Conservation (phyloP, 1,139 yeast species). For the Yamadazyma sp. region DNA sequence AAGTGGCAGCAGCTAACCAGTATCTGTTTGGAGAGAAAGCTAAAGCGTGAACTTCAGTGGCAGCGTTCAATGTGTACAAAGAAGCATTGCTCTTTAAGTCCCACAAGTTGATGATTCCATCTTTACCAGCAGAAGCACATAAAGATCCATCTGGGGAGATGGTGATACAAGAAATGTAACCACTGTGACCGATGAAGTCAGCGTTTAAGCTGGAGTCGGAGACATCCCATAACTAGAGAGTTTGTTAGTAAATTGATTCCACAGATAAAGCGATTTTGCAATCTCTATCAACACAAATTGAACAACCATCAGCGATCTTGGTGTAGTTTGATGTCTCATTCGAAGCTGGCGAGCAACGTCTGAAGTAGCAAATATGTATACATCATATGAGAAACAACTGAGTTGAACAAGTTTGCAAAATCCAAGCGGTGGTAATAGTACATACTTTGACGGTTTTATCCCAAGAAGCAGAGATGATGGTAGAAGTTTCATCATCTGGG, state of each 20-base stretch:
- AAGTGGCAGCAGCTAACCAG: conserved; percentile 99
- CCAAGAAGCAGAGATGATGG: conserved; percentile 98
- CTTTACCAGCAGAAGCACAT: conserved; percentile 99
- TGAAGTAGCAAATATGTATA: conserved; percentile 63
- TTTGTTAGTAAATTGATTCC: conserved; percentile 22
- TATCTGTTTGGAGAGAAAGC: conserved; percentile 99
- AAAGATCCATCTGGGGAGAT: conserved; percentile 99
- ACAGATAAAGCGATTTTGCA: conserved; percentile 14
- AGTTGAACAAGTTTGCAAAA: conserved; percentile 6
- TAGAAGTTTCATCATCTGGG: conserved; percentile 68
- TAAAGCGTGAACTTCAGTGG: conserved; percentile 96
- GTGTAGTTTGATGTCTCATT: conserved; percentile 96
- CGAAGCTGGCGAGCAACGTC: conserved; percentile 71
- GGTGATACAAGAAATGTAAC: conserved; percentile 96
- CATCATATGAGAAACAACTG: conserved; percentile 5
- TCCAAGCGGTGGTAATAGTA: conserved; percentile 20
- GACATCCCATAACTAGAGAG: conserved; percentile 87
- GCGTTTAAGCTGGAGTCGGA: conserved; percentile 84
- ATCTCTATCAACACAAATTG: conserved; percentile 6
- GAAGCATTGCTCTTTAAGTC: conserved; percentile 87
- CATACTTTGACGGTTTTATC: conserved; percentile 99
- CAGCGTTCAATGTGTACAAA: conserved; percentile 92
- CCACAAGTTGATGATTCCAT: conserved; percentile 99
- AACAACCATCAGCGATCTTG: conserved; percentile 89
- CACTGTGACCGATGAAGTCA: conserved; percentile 99